These are phyloP conservation scores for Cryptococcus deneoformans DNA, from an alignment of 1,284 basidiomycete genomes.

Conservation along the genomic window DNA sequence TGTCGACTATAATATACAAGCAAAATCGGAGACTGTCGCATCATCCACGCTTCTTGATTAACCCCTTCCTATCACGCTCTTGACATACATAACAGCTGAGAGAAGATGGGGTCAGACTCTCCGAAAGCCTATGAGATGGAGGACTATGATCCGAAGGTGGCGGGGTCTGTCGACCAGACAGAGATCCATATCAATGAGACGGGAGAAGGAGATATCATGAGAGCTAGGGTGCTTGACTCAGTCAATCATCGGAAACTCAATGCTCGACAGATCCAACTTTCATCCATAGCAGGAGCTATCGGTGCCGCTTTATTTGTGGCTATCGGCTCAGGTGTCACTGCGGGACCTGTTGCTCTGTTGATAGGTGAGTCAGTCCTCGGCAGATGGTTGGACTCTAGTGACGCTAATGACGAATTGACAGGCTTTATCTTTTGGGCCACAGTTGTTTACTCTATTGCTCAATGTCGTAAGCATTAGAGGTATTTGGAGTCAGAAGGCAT, in stretches of 20 bases:
- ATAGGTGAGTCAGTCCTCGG: conserved; percentile 13
- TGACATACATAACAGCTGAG: too few relatives aligned
- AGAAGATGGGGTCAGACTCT: too few relatives aligned
- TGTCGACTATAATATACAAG: too few relatives aligned
- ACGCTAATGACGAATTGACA: neutral
- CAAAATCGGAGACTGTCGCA: too few relatives aligned
- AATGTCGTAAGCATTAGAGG: conserved; percentile 28
- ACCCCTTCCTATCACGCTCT: conserved; percentile 6
- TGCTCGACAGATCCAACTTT: conserved; percentile 26
- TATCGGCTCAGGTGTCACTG: conserved; percentile 22
- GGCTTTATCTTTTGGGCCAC: conserved; percentile 20
- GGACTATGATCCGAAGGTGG: too few relatives aligned
- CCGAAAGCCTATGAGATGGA: too few relatives aligned
- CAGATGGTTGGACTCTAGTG: neutral
- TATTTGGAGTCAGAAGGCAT: neutral
- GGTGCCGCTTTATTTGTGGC: conserved; percentile 27
- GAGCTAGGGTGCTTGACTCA: conserved; percentile 1
- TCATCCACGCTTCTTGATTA: too few relatives aligned
- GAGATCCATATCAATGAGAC: neutral
- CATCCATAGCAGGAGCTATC: conserved; percentile 24
- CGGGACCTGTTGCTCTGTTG: conserved; percentile 21
- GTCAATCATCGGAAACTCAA: conserved; percentile 18
- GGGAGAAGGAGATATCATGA: neutral
- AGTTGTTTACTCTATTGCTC: conserved; percentile 20
- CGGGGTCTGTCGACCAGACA: neutral